These are phyloP conservation scores for Eustoma russellianum DNA, from an alignment of 257 asterid genomes.

Conservation along the genomic window DNA sequence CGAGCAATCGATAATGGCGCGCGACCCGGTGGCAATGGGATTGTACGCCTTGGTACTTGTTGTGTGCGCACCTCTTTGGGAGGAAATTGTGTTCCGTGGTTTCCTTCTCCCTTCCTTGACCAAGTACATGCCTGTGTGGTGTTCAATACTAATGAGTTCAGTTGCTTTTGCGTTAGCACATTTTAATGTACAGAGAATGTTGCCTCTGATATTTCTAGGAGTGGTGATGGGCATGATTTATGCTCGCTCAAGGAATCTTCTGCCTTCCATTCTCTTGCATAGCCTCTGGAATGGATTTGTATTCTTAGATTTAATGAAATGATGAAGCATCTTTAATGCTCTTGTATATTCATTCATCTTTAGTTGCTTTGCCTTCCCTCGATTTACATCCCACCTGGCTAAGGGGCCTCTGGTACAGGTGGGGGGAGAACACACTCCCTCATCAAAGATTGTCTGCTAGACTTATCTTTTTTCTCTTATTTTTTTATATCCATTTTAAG, in stretches of 20 bases:
- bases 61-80: constrained; percentile 94
- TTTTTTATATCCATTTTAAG: too few species aligned
- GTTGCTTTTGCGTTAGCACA: constrained; percentile 87
- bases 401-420: too few species aligned
- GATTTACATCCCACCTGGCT: too few species aligned
- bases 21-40: constrained; percentile 89
- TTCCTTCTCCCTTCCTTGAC: constrained; percentile 92
- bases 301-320: constrained; percentile 88
- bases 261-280: constrained; percentile 83
- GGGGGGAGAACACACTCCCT: too few species aligned
- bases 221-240: constrained; percentile 89
- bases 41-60: constrained; percentile 78
- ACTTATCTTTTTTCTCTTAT: too few species aligned
- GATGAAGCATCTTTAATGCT: background rate
- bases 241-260: constrained; percentile 74
- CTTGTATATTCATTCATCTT: too few species aligned
- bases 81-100: constrained; percentile 87
- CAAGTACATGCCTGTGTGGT: constrained; percentile 93
- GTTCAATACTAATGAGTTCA: constrained; percentile 74
- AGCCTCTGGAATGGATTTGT: constrained; percentile 96
- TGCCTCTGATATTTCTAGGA: constrained; percentile 82
- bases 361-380: too few species aligned
- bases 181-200: constrained; percentile 90
- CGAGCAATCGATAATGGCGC: constrained; percentile 81
- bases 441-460: too few species aligned